A percentile compares a stretch with the other conserved stretches of the same genome.
Evolutionary conservation across 768 basidiomycete species (phyloP).

Genomic region (Collybia nuda): DNA sequence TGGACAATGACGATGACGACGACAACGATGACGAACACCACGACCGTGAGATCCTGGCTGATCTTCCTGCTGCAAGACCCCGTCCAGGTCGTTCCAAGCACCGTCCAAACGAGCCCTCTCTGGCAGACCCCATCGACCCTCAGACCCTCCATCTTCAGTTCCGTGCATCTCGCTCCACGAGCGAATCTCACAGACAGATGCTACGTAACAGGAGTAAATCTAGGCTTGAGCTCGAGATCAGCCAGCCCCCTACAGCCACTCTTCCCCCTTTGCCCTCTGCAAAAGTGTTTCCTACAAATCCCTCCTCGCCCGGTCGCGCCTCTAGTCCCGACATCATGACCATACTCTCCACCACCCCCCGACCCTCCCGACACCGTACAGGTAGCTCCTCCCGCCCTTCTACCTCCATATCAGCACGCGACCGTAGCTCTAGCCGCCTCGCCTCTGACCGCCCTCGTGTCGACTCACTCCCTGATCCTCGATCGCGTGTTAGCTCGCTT

Average conservation of each 20-base stretch:
- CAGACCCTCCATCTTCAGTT: conserved; percentile 18
- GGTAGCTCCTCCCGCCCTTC: neutral
- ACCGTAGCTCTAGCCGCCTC: neutral
- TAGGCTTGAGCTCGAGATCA: neutral
- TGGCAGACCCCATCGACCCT: conserved; percentile 34
- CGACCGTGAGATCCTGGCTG: conserved; percentile 3
- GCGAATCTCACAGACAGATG: conserved; percentile 21
- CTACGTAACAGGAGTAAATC: conserved; percentile 13
- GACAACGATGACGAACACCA: conserved; percentile 6
- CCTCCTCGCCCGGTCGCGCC: conserved; percentile 4
- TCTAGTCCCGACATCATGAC: conserved; percentile 24
- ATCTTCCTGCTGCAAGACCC: conserved; percentile 2
- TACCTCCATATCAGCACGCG: neutral
- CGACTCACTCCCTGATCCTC: neutral
- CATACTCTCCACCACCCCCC: conserved; percentile 22
- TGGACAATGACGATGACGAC: conserved; percentile 21
- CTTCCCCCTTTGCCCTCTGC: neutral
- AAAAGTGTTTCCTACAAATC: neutral
- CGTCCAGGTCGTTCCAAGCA: conserved; percentile 5
- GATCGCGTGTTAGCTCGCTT: neutral
- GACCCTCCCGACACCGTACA: conserved; percentile 10
- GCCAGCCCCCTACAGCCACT: neutral
- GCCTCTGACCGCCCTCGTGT: neutral
- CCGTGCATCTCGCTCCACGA: conserved; percentile 19
- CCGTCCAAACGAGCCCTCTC: conserved; percentile 8